A percentile compares a stretch with the other conserved stretches of the same genome.
phyloP scores from a whole-genome alignment of 495 filamentous ascomycete genomes.

The Neurospora sp. region DNA sequence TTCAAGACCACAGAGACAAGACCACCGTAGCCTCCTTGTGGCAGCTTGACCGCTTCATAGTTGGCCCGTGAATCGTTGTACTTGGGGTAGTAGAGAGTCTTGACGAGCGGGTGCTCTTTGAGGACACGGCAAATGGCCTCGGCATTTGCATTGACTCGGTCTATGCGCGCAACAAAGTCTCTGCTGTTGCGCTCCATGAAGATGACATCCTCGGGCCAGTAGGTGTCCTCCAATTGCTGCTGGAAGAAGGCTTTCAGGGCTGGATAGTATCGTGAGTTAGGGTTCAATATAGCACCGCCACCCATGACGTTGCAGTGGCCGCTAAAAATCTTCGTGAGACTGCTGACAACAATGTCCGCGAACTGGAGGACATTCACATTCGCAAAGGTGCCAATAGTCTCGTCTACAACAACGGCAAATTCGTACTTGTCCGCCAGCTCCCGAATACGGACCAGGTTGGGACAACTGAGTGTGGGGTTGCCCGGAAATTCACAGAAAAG shows the following conservation, averaged over 20 bases:
- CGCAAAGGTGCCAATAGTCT: slow-evolving; percentile 92
- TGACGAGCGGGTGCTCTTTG: slow-evolving; percentile 46
- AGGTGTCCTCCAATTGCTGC: slow-evolving; percentile 70
- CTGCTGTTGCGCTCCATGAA: slow-evolving; percentile 95
- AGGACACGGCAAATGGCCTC: slow-evolving; percentile 71
- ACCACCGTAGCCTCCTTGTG: slow-evolving; percentile 81
- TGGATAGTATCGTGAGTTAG: slow-evolving; percentile 60
- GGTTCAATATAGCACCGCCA: slow-evolving; percentile 79
- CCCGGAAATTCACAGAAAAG: slow-evolving; percentile 93
- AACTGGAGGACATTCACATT: slow-evolving; percentile 87
- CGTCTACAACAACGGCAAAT: slow-evolving; percentile 87
- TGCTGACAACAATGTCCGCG: slow-evolving; percentile 86
- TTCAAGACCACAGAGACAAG: slow-evolving; percentile 76
- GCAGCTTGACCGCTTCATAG: slow-evolving; percentile 70
- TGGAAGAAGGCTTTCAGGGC: slow-evolving; percentile 51
- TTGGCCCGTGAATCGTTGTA: slow-evolving; percentile 53
- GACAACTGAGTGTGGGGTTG: slow-evolving; percentile 79
- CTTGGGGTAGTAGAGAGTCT: slow-evolving; percentile 81
- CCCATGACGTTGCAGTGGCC: slow-evolving; percentile 98
- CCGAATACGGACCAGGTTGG: slow-evolving; percentile 73
- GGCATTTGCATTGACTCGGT: slow-evolving; percentile 76
- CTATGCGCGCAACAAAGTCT: slow-evolving; percentile 76
- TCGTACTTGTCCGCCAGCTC: slow-evolving; percentile 70
- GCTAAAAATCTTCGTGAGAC: slow-evolving; percentile 92
- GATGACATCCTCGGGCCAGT: slow-evolving; percentile 87